Percentiles rank a stretch among this genome's conserved stretches.
These are phyloP conservation scores for Aspergillus fumigatiaffinis DNA, from an alignment of 2,329 filamentous ascomycete genomes.

Conservation along the genomic window DNA sequence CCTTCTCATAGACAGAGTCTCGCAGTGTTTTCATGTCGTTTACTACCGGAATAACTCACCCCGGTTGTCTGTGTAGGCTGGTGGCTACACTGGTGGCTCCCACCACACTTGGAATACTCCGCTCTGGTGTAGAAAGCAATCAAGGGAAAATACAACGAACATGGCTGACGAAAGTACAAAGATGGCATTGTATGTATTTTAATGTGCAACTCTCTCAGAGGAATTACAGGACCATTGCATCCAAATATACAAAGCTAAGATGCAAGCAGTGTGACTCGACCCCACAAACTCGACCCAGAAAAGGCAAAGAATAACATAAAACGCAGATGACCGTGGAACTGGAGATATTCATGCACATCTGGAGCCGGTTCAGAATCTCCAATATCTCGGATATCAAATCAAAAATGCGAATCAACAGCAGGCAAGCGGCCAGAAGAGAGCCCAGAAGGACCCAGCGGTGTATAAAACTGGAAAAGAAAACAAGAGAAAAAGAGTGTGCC, in stretches of 20 bases:
- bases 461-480: not conserved
- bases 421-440: not conserved
- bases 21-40: not conserved
- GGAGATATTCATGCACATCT: not conserved
- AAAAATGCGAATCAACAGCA: not conserved
- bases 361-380: not conserved
- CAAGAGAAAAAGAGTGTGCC: not conserved
- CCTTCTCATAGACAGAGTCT: not conserved
- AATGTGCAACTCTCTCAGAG: not conserved
- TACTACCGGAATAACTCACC: not conserved
- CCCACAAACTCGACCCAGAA: conserved; percentile 5
- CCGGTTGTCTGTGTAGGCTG: not conserved
- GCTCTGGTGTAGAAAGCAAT: not conserved
- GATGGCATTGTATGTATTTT: conserved; percentile 1
- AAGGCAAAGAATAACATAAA: not conserved
- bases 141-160: not conserved
- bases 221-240: not conserved
- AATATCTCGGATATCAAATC: not conserved
- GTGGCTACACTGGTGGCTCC: not conserved
- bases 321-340: not conserved
- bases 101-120: not conserved
- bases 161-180: not conserved
- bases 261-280: not conserved
- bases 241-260: conserved; percentile 5
- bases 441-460: not conserved